phyloP scores from a whole-genome alignment of 2,329 filamentous ascomycete genomes.

The Ceratocystis diversiconidia region DNA sequence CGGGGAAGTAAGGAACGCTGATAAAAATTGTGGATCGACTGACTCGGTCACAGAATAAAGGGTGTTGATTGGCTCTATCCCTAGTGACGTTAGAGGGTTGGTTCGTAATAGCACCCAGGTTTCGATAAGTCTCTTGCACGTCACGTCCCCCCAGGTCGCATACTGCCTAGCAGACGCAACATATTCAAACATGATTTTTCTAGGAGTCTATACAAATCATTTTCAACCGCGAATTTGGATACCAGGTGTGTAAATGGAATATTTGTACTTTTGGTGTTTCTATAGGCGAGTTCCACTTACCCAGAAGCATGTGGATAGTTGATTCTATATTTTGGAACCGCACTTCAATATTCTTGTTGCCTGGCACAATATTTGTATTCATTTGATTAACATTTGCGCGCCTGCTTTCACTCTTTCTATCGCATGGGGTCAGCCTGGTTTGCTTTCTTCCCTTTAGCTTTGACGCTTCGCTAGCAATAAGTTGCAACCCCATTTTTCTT shows the following conservation, averaged over 20 bases:
- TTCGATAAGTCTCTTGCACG: background rate
- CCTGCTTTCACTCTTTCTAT: too few species aligned
- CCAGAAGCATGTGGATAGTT: background rate
- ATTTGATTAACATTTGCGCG: too few species aligned
- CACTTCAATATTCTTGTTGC: too few species aligned
- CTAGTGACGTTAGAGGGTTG: background rate
- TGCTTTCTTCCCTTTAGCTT: background rate
- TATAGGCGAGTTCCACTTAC: background rate
- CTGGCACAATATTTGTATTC: too few species aligned
- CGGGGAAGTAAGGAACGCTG: background rate
- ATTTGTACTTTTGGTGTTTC: background rate
- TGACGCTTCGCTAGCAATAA: background rate
- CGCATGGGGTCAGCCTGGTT: background rate
- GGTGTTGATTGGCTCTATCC: slow-evolving; percentile 3
- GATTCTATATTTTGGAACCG: background rate
- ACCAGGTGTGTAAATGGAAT: background rate
- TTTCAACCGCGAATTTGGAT: background rate
- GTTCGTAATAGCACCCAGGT: background rate
- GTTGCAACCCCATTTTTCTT: background rate
- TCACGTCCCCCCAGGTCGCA: background rate
- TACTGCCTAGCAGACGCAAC: background rate
- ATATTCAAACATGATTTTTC: background rate
- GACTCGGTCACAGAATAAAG: slow-evolving; percentile 12
- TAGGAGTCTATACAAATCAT: background rate
- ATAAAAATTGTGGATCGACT: slow-evolving; percentile 12